A percentile compares a stretch with the other conserved stretches of the same genome.
Evolutionary conservation across 495 filamentous ascomycete species (phyloP).

Genomic region (Lasiosphaeria ovina): DNA sequence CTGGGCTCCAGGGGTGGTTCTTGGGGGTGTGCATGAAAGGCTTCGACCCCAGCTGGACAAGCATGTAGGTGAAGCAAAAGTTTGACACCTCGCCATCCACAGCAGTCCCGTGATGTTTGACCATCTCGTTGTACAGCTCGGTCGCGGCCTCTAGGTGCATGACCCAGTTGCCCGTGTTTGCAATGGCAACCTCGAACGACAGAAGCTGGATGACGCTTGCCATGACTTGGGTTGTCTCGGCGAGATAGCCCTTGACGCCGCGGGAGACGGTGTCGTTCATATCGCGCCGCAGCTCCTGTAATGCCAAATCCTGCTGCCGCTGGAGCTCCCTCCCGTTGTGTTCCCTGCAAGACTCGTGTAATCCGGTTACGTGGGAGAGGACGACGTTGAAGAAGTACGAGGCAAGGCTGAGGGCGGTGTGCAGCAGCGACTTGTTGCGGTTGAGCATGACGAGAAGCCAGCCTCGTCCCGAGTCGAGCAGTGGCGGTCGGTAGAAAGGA

Average conservation of each 20-base stretch:
- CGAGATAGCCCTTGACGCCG: conserved; percentile 28
- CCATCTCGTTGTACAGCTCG: conserved; percentile 46
- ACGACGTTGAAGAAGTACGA: conserved; percentile 49
- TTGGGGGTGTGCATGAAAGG: conserved; percentile 20
- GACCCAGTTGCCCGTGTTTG: conserved; percentile 45
- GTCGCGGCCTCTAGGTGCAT: conserved; percentile 49
- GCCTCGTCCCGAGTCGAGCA: conserved; percentile 45
- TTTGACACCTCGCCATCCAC: conserved; percentile 7
- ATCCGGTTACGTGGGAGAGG: conserved; percentile 17
- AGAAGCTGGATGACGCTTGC: conserved; percentile 54
- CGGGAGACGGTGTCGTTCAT: conserved; percentile 39
- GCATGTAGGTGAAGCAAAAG: conserved; percentile 30
- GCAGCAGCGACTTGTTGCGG: conserved; percentile 47
- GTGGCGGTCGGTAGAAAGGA: conserved; percentile 52
- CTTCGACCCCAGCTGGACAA: conserved; percentile 30
- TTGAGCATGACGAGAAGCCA: conserved; percentile 55
- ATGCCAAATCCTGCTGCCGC: conserved; percentile 38
- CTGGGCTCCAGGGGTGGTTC: conserved; percentile 39
- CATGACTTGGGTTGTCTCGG: conserved; percentile 42
- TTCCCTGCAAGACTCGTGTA: conserved; percentile 26
- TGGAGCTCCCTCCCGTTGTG: conserved; percentile 36
- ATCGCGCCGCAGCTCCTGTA: conserved; percentile 41
- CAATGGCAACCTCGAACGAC: conserved; percentile 47
- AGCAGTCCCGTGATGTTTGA: conserved; percentile 29
- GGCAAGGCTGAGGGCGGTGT: conserved; percentile 45